phyloP scores from a whole-genome alignment of 2,329 filamentous ascomycete genomes.

The Stachybotrys chartarum region DNA sequence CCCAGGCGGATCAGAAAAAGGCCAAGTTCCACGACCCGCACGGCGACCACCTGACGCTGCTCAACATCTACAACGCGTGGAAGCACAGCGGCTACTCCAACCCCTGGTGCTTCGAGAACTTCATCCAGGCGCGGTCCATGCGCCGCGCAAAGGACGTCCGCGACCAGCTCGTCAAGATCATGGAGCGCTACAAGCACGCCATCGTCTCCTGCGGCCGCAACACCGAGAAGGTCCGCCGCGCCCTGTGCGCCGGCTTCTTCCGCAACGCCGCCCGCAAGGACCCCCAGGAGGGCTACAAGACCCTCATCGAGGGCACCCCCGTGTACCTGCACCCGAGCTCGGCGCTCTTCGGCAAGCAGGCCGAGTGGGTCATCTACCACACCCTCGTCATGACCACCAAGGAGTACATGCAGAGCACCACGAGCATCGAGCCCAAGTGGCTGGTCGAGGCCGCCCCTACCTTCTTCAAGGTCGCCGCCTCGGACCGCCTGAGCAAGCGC shows the following conservation, averaged over 20 bases:
- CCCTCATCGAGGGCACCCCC: conserved; percentile 86
- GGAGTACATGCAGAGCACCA: conserved; percentile 97
- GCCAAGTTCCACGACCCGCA: conserved; percentile 93
- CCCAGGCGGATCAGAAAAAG: conserved; percentile 95
- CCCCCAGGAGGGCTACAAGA: conserved; percentile 95
- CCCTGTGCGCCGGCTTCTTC: conserved; percentile 92
- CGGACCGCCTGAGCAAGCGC: conserved; percentile 78
- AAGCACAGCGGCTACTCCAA: conserved; percentile 74
- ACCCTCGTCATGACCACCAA: conserved; percentile 86
- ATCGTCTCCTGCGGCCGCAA: conserved; percentile 81
- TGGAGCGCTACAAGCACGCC: conserved; percentile 80
- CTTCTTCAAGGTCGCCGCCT: conserved; percentile 95
- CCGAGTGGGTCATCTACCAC: conserved; percentile 95
- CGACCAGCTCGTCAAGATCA: conserved; percentile 86
- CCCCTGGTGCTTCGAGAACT: conserved; percentile 97
- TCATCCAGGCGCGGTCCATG: conserved; percentile 88
- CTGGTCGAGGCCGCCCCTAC: conserved; percentile 95
- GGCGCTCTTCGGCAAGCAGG: conserved; percentile 88
- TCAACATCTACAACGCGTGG: conserved; percentile 98
- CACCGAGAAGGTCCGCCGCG: conserved; percentile 79
- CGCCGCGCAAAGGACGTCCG: conserved; percentile 85
- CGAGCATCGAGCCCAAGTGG: conserved; percentile 87
- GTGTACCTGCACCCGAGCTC: conserved; percentile 92
- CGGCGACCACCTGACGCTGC: conserved; percentile 86
- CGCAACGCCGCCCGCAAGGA: conserved; percentile 92